Base-by-base conservation (phyloP, 73 alveolate species). In the Paramecium octaurelia region DNA sequence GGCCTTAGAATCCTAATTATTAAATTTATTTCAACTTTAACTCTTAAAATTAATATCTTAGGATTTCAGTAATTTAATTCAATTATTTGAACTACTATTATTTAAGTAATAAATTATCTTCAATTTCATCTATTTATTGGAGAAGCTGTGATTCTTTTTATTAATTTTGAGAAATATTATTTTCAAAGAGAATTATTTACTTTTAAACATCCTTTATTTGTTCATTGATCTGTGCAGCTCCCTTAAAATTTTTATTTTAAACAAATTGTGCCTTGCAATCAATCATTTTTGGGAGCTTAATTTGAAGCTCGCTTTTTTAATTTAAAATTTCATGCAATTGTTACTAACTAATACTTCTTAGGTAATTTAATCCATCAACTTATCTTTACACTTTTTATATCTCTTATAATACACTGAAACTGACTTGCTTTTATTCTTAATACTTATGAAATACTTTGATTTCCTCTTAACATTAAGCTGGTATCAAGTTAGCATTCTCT, bases 161-260 rank as follows among this genome's bases (percentile, higher is more conserved):
- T 43, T 80, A 44, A 24, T 80, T 80, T 43, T 80, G 54, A 38
- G 70, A 18, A 16, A 80, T 80, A 38, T 80, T 80, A 21, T 80
- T 64, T 35, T 80, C 91, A 46, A 43, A 80, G 0, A 20, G 8
- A 23, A 20, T 44, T 31, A 80, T 77, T 77, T 80, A 80, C 16
- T 64, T 80, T 48, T 80, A 48, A 11, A 64, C 50, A 21, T 80
- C 91, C 24, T 80, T 80, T 14, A 77, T 77, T 44, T 77, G 18
- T 44, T 77, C 90, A 20, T 77, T 77, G 8, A 77, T 44, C 3
- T 8, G 8, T 10, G 68, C 68, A 7, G 90, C 90, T 16, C 90
- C 90, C 14, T 77, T 77, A 44, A 77, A 77, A 31, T 77, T 77
- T 31, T 77, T 77, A 77, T 40, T 77, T 42, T 77, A 77, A 9